These are phyloP conservation scores for Dothideomycetes sp. DNA, from an alignment of 2,329 filamentous ascomycete genomes.

Conservation along the genomic window DNA sequence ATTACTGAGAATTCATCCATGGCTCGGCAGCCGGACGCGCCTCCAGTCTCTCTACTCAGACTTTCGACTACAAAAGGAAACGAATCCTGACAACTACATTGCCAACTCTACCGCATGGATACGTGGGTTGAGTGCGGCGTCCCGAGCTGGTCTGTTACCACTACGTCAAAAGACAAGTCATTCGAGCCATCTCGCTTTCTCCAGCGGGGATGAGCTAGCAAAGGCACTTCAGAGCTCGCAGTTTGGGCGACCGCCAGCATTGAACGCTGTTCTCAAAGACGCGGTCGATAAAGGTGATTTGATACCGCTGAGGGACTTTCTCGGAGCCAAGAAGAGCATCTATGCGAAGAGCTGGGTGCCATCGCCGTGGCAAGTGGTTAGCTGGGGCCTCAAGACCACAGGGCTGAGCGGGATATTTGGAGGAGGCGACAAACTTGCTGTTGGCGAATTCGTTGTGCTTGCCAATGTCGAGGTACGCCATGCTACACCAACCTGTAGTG, in stretches of 20 bases:
- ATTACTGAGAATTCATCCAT: background rate
- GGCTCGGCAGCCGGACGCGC: constrained; percentile 48
- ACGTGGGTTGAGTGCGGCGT: constrained; percentile 58
- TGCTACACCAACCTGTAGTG: no score
- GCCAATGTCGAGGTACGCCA: constrained; percentile 46
- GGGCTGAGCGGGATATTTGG: constrained; percentile 37
- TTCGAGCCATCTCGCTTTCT: constrained; percentile 34
- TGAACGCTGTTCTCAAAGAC: constrained; percentile 70
- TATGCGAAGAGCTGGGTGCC: constrained; percentile 60
- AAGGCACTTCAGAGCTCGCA: constrained; percentile 63
- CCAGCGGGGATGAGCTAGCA: constrained; percentile 51
- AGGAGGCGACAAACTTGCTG: constrained; percentile 42
- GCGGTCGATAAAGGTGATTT: constrained; percentile 59
- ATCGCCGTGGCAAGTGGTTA: constrained; percentile 57
- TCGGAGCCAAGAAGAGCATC: constrained; percentile 55
- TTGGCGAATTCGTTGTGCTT: constrained; percentile 55
- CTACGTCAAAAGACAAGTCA: constrained; percentile 11
- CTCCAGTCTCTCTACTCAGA: constrained; percentile 83
- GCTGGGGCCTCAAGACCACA: constrained; percentile 64
- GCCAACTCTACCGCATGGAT: constrained; percentile 76
- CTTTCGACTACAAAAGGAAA: constrained; percentile 60
- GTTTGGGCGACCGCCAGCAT: constrained; percentile 68
- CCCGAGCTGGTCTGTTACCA: constrained; percentile 48
- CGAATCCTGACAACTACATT: constrained; percentile 75
- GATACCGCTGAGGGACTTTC: constrained; percentile 60